These are phyloP conservation scores for Phanerochaete sordida DNA, from an alignment of 768 basidiomycete species.

Conservation along the genomic window DNA sequence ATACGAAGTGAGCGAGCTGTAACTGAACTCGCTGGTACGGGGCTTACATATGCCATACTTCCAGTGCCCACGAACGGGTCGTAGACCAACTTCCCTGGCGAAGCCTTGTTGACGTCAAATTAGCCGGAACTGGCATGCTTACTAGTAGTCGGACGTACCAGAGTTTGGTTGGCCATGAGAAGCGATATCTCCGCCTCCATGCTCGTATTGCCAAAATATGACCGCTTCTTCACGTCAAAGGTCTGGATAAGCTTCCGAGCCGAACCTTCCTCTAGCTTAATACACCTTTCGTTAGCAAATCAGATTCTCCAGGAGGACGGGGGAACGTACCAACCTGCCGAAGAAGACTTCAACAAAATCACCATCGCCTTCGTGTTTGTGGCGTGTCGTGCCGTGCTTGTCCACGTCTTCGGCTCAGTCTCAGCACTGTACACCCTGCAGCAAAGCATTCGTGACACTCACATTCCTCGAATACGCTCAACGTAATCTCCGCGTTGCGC, in stretches of 20 bases:
- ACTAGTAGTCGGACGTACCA: constrained; percentile 63
- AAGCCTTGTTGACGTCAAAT: constrained; percentile 66
- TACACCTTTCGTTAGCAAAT: no score
- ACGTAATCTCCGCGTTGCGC: constrained; percentile 68
- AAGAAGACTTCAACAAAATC: constrained; percentile 72
- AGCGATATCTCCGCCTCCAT: constrained; percentile 97
- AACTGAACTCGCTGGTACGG: constrained; percentile 3
- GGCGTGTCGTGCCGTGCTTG: constrained; percentile 41
- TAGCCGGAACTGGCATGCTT: no score
- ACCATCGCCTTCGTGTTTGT: constrained; percentile 59
- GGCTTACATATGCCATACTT: constrained; percentile 79
- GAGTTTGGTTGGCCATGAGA: constrained; percentile 93
- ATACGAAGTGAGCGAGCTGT: not conserved
- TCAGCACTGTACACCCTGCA: constrained; percentile 16
- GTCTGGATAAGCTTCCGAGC: constrained; percentile 64
- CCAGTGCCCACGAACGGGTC: constrained; percentile 96
- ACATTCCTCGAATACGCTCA: constrained; percentile 90
- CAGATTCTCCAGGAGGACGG: not conserved
- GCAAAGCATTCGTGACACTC: constrained; percentile 20
- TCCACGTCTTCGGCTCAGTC: constrained; percentile 40
- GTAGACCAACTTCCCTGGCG: constrained; percentile 87
- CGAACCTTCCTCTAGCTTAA: constrained; percentile 56
- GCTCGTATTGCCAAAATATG: constrained; percentile 92
- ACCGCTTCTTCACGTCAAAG: constrained; percentile 87
- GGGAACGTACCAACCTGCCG: constrained; percentile 74